Evolutionary conservation across 2,329 filamentous ascomycete species (phyloP).

Genomic region (Phaeosphaeriaceae sp.): DNA sequence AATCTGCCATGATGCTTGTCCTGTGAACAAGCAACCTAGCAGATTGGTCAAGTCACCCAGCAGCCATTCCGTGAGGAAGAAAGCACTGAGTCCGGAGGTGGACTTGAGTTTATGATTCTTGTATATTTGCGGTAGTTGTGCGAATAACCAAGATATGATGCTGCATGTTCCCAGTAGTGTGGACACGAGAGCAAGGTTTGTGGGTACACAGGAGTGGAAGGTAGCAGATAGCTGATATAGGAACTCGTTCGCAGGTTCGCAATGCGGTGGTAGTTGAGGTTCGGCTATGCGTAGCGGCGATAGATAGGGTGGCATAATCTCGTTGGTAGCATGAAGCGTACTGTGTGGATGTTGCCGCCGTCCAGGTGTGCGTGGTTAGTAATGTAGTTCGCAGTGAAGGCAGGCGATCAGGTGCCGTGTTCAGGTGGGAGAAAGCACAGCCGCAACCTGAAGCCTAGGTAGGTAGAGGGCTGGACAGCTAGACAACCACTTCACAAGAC

Average conservation of each 20-base stretch:
- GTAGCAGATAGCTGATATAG: slow-evolving; percentile 63
- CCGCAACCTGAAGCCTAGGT: slow-evolving; percentile 10
- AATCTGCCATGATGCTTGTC: slow-evolving; percentile 71
- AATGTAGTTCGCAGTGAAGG: no score
- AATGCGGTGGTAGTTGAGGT: slow-evolving; percentile 61
- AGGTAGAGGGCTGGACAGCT: no score
- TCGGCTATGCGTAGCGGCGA: slow-evolving; percentile 40
- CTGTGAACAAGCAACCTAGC: slow-evolving; percentile 66
- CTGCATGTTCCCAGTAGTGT: slow-evolving; percentile 66
- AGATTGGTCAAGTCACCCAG: slow-evolving; percentile 69
- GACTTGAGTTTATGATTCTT: slow-evolving; percentile 70
- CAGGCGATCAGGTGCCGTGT: slow-evolving; percentile 37
- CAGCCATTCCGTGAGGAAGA: slow-evolving; percentile 71
- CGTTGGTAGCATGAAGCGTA: slow-evolving; percentile 19
- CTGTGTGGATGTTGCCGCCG: no score
- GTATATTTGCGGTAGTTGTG: slow-evolving; percentile 72
- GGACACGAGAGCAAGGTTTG: slow-evolving; percentile 66
- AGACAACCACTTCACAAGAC: no score
- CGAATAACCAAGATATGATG: slow-evolving; percentile 72
- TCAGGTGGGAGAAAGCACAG: slow-evolving; percentile 37
- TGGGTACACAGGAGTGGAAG: slow-evolving; percentile 69
- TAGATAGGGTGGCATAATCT: slow-evolving; percentile 46
- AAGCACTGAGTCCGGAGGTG: slow-evolving; percentile 68
- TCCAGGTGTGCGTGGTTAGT: no score
- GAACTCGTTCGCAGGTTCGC: slow-evolving; percentile 65